Evolutionary conservation across 108 stramenopile species (phyloP).

Genomic region (Thalassiosira profunda): DNA sequence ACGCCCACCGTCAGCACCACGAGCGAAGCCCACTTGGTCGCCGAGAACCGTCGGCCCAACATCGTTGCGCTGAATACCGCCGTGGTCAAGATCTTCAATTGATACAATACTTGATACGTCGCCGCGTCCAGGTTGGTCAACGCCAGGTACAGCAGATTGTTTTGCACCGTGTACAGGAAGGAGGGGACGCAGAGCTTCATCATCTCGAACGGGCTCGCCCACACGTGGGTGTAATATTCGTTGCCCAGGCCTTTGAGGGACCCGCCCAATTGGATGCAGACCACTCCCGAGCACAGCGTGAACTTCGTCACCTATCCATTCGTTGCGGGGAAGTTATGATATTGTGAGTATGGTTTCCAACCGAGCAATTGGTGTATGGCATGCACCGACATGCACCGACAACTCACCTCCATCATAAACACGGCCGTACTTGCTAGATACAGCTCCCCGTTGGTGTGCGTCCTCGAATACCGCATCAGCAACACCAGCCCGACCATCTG

Average conservation of each 20-base stretch:
- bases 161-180: conserved; percentile 96
- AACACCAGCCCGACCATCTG: conserved; percentile 92
- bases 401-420: conserved; percentile 78
- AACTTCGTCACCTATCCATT: conserved; percentile 72
- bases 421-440: conserved; percentile 90
- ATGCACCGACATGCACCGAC: too few species aligned
- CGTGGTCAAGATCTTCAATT: conserved; percentile 99
- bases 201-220: conserved; percentile 80
- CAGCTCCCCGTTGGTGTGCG: conserved; percentile 53
- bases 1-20: conserved; percentile 94
- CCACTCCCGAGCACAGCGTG: conserved; percentile 64
- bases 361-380: too few species aligned
- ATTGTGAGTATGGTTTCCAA: too few species aligned
- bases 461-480: conserved; percentile 81
- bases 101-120: conserved; percentile 98
- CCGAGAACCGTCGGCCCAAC: conserved; percentile 77
- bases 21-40: conserved; percentile 85
- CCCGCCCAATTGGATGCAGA: conserved; percentile 57
- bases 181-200: conserved; percentile 96
- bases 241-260: conserved; percentile 10
- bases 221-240: conserved; percentile 37
- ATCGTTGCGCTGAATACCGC: conserved; percentile 95
- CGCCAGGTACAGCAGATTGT: conserved; percentile 97
- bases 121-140: conserved; percentile 97
- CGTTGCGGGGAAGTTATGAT: too few species aligned